Base-by-base conservation (phyloP, 306 rosid genomes). In the Trifolium subterraneum region DNA sequence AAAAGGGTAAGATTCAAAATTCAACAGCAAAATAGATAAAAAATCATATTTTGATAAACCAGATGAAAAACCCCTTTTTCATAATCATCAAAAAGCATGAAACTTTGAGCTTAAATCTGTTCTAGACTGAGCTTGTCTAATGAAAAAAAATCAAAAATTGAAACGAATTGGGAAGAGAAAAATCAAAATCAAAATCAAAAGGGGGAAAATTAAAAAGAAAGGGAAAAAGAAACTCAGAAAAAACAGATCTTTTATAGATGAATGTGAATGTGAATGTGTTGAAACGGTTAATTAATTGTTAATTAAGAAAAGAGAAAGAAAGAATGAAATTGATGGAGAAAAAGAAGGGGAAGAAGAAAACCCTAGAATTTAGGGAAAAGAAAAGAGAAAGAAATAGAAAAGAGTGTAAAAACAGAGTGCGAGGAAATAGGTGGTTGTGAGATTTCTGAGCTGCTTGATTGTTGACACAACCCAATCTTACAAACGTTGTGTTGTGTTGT, bases 351-450 rank as follows among this genome's bases (percentile, higher is more conserved):
- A 62, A 79, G 79, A 47, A 67, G 9, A 18, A 58, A 65, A 50
- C n/a, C 62, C 84, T 70, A 45, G 36, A 71, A 61, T 75, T 19
- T 13, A 75, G 75, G 78, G 77, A 59, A 19, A 64, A 76, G 77
- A 59, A 19, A 69, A 76, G 22, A 1, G 31, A 52, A 16, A 44
- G 61, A 73, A 68, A 70, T 39, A 31, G 70, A 84, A 84, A 71
- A 71, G 58, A 52, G 52, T 65, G 74, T 73, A 79, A 71, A 22
- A 72, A 80, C 59, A 75, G 54, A 62, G 39, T n/a, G n/a, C 78
- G 78, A 56, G 18, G 80, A 84, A 82, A 85, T 78, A 72, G 84
- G 63, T 5, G 63, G 36, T 56, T n/a, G 62, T 22, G 63, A 36
- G 63, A 36, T 23, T 56, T 56, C 36, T 23, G 12, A 48, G 63